Evolutionary conservation across 1,284 basidiomycete species (phyloP).

Genomic region (Exobasidium rhododendri): DNA sequence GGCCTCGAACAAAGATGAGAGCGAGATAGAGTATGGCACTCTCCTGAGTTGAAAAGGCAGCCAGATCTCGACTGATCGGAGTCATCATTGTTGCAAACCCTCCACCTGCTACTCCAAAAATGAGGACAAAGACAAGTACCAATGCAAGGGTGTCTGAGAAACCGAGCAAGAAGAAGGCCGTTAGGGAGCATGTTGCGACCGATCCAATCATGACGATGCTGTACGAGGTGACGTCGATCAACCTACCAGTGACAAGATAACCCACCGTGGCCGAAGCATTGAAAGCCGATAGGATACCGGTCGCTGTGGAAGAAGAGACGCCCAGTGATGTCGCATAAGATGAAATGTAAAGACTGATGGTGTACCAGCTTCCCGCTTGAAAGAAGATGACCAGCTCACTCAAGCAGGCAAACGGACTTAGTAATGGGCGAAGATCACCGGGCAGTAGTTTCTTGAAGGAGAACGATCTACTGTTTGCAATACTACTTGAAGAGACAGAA

Average conservation of each 20-base stretch:
- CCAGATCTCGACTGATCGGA: slow-evolving; percentile 25
- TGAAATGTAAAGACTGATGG: slow-evolving; percentile 40
- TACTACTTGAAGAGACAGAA: too few species aligned
- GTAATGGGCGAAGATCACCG: slow-evolving; percentile 11
- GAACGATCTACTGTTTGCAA: slow-evolving; percentile 13
- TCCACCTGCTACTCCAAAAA: slow-evolving; percentile 28
- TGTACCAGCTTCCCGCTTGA: slow-evolving; percentile 35
- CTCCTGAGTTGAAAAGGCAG: slow-evolving; percentile 10
- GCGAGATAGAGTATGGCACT: slow-evolving; percentile 23
- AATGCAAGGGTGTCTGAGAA: slow-evolving; percentile 35
- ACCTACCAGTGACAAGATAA: slow-evolving; percentile 29
- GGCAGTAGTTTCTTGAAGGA: slow-evolving; percentile 9
- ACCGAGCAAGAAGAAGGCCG: slow-evolving; percentile 34
- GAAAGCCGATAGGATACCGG: slow-evolving; percentile 37
- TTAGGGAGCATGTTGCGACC: slow-evolving; percentile 24
- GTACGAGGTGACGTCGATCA: slow-evolving; percentile 34
- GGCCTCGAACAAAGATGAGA: slow-evolving; percentile 24
- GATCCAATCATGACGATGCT: slow-evolving; percentile 32
- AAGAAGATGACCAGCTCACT: slow-evolving; percentile 16
- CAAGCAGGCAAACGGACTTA: slow-evolving; percentile 9
- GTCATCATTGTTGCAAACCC: slow-evolving; percentile 26
- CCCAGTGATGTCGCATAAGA: slow-evolving; percentile 35
- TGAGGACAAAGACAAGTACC: slow-evolving; percentile 34
- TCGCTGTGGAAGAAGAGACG: slow-evolving; percentile 26
- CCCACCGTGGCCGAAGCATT: slow-evolving; percentile 38